These are phyloP conservation scores for Solanum clarkiae DNA, from an alignment of 257 asterid genomes.

Conservation along the genomic window DNA sequence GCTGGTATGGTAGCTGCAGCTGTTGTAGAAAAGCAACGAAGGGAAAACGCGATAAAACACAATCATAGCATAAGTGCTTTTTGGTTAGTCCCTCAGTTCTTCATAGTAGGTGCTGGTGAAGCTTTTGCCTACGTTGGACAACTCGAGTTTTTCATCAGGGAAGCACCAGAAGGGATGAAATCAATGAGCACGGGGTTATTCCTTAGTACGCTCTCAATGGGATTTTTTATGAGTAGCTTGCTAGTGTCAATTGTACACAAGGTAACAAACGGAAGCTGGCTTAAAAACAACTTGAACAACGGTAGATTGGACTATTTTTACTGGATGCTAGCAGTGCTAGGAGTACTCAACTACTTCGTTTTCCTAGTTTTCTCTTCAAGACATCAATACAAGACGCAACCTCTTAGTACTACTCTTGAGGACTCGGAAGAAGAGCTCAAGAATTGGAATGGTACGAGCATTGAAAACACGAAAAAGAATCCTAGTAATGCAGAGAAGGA, in stretches of 20 bases:
- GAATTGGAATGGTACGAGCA: constrained; percentile 3
- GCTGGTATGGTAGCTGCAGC: constrained; percentile 66
- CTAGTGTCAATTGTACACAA: constrained; percentile 46
- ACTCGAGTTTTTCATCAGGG: constrained; percentile 70
- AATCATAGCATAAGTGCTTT: constrained; percentile 32
- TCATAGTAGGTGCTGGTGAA: constrained; percentile 77
- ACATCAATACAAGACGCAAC: constrained; percentile 61
- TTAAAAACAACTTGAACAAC: constrained; percentile 38
- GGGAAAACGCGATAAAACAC: constrained; percentile 1
- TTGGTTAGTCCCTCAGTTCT: constrained; percentile 78
- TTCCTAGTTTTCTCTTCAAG: constrained; percentile 46
- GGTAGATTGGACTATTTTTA: constrained; percentile 54
- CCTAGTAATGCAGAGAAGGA: background rate
- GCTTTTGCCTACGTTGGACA: constrained; percentile 89
- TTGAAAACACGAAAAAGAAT: background rate
- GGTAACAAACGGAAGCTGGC: constrained; percentile 43
- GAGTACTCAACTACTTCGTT: constrained; percentile 32
- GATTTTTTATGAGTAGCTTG: constrained; percentile 61
- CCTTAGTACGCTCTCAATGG: constrained; percentile 63
- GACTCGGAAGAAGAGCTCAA: constrained; percentile 23
- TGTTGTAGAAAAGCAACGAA: constrained; percentile 35
- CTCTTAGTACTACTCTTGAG: constrained; percentile 11
- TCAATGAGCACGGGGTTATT: constrained; percentile 78
- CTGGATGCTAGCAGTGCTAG: constrained; percentile 66
- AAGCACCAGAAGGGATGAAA: constrained; percentile 83